These are phyloP conservation scores for Fusarium sterilihyphosum DNA, from an alignment of 2,329 filamentous ascomycete genomes.

Conservation along the genomic window DNA sequence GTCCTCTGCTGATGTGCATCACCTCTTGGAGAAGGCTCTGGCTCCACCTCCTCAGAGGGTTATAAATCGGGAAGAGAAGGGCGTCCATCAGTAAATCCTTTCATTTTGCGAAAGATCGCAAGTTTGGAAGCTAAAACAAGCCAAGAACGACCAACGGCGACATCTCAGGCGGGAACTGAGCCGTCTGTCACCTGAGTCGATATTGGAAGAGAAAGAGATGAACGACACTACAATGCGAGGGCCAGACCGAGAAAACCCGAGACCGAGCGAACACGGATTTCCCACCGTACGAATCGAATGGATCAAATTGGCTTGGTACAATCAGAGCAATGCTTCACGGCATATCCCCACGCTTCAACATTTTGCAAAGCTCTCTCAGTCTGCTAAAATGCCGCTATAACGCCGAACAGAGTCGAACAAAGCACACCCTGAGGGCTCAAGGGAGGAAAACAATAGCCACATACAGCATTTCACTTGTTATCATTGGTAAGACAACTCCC, in stretches of 20 bases:
- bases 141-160: background rate
- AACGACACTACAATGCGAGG: background rate
- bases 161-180: background rate
- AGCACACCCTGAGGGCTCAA: background rate
- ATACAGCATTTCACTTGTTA: accelerated
- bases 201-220: background rate
- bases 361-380: background rate
- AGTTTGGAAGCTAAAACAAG: background rate
- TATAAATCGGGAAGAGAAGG: background rate
- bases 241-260: background rate
- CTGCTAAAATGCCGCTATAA: background rate
- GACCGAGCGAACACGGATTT: background rate
- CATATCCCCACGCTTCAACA: background rate
- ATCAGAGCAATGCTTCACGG: background rate
- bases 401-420: accelerated
- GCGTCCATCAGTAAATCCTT: accelerated
- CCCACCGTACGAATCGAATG: accelerated
- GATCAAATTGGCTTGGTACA: background rate
- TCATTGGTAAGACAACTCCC: background rate
- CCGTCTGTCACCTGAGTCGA: accelerated
- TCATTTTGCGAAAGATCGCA: background rate
- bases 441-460: accelerated
- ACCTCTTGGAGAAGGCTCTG: background rate
- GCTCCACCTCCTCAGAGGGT: accelerated
- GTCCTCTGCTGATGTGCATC: background rate